Base-by-base conservation (phyloP, 495 filamentous ascomycete genomes). In the Coniosporium apollinis region DNA sequence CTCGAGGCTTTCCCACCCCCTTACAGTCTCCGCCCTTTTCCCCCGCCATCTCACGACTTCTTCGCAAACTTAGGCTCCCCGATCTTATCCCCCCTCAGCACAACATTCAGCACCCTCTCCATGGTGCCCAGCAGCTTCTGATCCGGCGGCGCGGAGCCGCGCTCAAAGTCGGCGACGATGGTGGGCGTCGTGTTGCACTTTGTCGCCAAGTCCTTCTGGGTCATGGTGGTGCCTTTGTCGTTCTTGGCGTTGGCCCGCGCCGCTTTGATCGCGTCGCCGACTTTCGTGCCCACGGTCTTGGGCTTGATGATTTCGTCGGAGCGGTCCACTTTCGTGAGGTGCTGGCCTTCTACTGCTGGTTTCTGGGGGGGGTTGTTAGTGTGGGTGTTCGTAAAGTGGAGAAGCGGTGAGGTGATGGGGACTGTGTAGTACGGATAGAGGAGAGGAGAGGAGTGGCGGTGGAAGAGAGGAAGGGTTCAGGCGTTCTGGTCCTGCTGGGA, bases 221-320 rank as follows among this genome's bases (percentile, higher is more conserved):
- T 89, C 79, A 96, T 81, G 63, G 89, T 85, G 58, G 63, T 65
- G 37, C 62, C 63, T 39, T 64, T 61, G 38, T 60, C 51, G 40
- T 61, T 59, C 46, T 60, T 59, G 29, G 56, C 49, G 21, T 52
- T 42, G 74, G 74, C 51, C 73, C 79, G 65, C 62, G 80, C 56
- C 63, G 69, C 49, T 62, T 60, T 69, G 69, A 97, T 93, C 17
- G 77, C 82, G 39, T 79, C 69, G 42, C 79, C 85, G 41, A 96
- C 83, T 34, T 71, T 64, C 42, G 61, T 55, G 47, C 85, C 82
- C 32, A 94, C 69, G 36, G 83, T 93, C 59, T 85, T 86, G 47
- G 84, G 84, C 64, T 92, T 92, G 57, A 94, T 74, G 62, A 94
- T 93, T 56, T 94, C 89, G 67, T 96, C 91, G 57, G 74, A 72